Evolutionary conservation across 2,329 filamentous ascomycete species (phyloP), one percentile per base, ranked within the genome.

Genomic region (Trichoderma guizhouense): DNA sequence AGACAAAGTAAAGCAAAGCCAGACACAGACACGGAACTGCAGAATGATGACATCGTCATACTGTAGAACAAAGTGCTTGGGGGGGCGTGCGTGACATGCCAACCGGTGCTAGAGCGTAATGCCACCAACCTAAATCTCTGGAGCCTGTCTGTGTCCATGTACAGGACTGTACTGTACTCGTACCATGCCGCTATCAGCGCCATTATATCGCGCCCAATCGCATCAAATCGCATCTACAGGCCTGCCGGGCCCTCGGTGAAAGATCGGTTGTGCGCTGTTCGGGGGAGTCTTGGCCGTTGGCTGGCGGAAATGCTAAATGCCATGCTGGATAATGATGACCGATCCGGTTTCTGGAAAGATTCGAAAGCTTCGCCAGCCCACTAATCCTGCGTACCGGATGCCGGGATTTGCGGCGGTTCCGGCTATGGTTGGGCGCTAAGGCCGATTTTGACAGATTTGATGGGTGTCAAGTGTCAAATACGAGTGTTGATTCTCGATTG

Each of bases 91-190:
- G 55, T 60, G 55, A 51, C 66, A 60, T 69, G n/a, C 47, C 55
- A 3, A 34, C 36, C 55, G 36, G 43, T 69, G 55, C 65, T 18
- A 61, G 53, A 69, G 66, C 28, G 18, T 61, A 60, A 60, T 51
- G 66, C 66, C 55, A 69, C 66, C 66, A 61, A 69, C 51, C 53
- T 58, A 60, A 69, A 34, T 61, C 64, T 65, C 43, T 53, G 62
- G 62, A 65, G 62, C 62, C 62, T 34, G 43, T 26, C 28, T 36
- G 63, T 36, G 63, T 47, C 63, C 32, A 12, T 43, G 39, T 43
- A 43, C 39, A n/a, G 15, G 18, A 43, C 39, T 43, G 39, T 43
- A 43, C 39, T n/a, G 15, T 43, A n/a, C 39, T n/a, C 15, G 39
- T 43, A n/a, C 39, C 15, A 18, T 43, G 15, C 39, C 39, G 43